These are phyloP conservation scores for Rhizopogon rudus DNA, from an alignment of 768 basidiomycete genomes.

Conservation along the genomic window DNA sequence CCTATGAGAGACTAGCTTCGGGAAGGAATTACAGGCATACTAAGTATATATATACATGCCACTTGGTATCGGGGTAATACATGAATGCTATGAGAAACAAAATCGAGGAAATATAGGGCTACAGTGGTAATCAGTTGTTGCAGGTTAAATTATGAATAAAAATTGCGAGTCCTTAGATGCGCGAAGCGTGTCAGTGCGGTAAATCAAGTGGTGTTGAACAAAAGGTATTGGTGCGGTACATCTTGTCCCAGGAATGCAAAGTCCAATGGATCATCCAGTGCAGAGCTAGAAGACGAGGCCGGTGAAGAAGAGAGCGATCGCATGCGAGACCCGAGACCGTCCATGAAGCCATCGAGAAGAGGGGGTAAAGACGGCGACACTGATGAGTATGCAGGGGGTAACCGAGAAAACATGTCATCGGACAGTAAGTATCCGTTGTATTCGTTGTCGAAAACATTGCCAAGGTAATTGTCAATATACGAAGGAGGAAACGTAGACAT, in stretches of 20 bases:
- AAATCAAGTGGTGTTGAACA: slow-evolving; percentile 15
- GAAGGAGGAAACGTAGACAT: neutral
- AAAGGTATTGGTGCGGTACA: slow-evolving; percentile 8
- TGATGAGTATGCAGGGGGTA: neutral
- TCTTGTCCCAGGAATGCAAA: slow-evolving; percentile 5
- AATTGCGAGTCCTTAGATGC: neutral
- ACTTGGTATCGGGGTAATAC: slow-evolving; percentile 1
- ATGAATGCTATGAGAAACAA: neutral
- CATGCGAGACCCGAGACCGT: neutral
- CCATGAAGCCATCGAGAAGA: neutral
- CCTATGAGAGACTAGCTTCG: neutral
- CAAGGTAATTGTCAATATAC: neutral
- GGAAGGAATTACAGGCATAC: neutral
- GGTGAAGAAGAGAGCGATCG: slow-evolving; percentile 20
- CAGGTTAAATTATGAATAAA: slow-evolving; percentile 2
- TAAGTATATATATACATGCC: neutral
- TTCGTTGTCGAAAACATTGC: neutral
- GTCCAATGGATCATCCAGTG: slow-evolving; percentile 10
- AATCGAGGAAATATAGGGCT: neutral
- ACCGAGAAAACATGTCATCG: neutral
- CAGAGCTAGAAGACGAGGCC: slow-evolving; percentile 17
- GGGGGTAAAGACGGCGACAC: neutral
- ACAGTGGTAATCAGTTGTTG: neutral
- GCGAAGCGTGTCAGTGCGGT: neutral
- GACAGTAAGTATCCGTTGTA: neutral